A percentile compares a stretch with the other conserved stretches of the same genome.
Evolutionary conservation across 75 land plant genomes (phyloP).

Genomic region (Ceratopteris richardii): DNA sequence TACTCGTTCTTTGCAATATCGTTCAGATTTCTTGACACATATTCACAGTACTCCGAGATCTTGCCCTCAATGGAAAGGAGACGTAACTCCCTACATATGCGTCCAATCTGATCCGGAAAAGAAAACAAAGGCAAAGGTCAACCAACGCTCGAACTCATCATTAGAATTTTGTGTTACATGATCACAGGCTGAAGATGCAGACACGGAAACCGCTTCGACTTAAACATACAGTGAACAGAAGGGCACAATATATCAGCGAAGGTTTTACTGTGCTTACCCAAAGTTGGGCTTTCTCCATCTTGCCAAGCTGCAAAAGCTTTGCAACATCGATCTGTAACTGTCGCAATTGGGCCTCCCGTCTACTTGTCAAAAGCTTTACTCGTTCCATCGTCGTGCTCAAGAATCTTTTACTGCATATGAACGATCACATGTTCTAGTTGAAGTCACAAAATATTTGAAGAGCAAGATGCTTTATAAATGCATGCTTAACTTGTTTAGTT

Average conservation of each 20-base stretch:
- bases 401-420: neutral
- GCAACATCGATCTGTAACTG: neutral
- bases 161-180: neutral
- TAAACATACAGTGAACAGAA: neutral
- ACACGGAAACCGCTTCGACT: neutral
- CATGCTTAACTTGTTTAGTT: no score
- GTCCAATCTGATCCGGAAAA: neutral
- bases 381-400: slow-evolving; percentile 1
- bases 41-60: neutral
- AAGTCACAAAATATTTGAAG: neutral
- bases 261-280: neutral
- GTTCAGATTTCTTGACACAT: neutral
- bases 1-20: neutral
- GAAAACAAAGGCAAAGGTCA: neutral
- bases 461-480: no score
- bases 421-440: neutral
- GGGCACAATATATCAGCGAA: neutral
- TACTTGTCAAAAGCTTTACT: neutral
- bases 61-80: neutral
- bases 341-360: neutral
- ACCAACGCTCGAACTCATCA: neutral
- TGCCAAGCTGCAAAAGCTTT: neutral
- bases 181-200: neutral
- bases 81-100: neutral
- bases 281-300: neutral